Conservation (phyloP, 2,329 filamentous ascomycete genomes). For the Achaetomium macrosporum region DNA sequence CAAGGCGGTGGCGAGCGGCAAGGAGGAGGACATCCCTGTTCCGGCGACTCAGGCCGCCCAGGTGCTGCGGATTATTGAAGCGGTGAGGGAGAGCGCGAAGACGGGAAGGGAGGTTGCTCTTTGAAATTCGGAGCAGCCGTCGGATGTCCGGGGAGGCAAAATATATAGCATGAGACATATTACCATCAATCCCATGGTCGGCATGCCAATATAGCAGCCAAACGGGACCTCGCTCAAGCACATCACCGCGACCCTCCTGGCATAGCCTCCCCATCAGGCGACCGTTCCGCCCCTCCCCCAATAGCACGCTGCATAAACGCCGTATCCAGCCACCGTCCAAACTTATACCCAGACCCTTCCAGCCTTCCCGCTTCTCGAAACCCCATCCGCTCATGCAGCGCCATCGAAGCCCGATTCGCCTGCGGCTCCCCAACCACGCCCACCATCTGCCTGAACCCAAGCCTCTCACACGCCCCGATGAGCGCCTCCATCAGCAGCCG, state of each 20-base stretch:
- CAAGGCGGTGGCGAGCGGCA: conserved; percentile 41
- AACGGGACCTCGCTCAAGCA: too few species aligned
- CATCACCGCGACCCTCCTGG: too few species aligned
- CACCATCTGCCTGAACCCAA: conserved; percentile 6
- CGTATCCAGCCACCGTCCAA: conserved; percentile 12
- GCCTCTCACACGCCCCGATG: neutral
- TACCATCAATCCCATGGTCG: too few species aligned
- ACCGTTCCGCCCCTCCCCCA: neutral
- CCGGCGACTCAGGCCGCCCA: conserved; percentile 47
- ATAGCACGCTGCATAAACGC: conserved; percentile 1
- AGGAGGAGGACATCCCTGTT: conserved; percentile 47
- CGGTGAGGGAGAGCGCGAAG: conserved; percentile 44
- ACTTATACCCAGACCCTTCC: conserved; percentile 7
- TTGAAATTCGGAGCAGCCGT: neutral
- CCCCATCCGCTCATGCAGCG: conserved; percentile 1
- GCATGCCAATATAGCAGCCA: too few species aligned
- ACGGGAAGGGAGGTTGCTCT: conserved; percentile 38
- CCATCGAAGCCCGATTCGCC: neutral
- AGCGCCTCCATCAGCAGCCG: conserved; percentile 1
- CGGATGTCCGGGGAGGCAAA: neutral
- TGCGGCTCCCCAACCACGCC: conserved; percentile 3
- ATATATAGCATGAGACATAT: too few species aligned
- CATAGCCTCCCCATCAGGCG: neutral
- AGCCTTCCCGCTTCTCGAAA: neutral
- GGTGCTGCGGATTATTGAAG: conserved; percentile 50